These are phyloP conservation scores for Zostera marina DNA, from an alignment of 116 monocot species.

Conservation along the genomic window DNA sequence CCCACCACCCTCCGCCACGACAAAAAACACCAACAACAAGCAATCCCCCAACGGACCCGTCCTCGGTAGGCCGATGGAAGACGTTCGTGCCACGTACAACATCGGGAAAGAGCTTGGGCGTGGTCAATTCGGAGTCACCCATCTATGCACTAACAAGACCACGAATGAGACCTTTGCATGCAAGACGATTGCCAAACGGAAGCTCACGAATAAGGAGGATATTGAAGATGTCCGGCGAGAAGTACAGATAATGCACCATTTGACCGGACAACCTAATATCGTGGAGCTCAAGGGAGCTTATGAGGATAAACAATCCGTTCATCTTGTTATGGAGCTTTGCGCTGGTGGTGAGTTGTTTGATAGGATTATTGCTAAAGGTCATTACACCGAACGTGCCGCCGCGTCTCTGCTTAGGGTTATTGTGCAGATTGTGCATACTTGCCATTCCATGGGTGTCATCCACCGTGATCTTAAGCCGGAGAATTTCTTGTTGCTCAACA, in stretches of 20 bases:
- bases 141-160: slow-evolving; percentile 24
- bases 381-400: slow-evolving; percentile 36
- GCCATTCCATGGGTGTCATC: slow-evolving; percentile 41
- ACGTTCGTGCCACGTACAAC: slow-evolving; percentile 18
- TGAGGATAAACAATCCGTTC: slow-evolving; percentile 42
- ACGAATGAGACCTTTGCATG: slow-evolving; percentile 31
- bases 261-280: slow-evolving; percentile 30
- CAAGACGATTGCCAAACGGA: slow-evolving; percentile 47
- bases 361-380: slow-evolving; percentile 31
- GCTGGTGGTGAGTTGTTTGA: slow-evolving; percentile 44
- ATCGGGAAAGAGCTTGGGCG: slow-evolving; percentile 42
- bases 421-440: slow-evolving; percentile 36
- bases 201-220: slow-evolving; percentile 34
- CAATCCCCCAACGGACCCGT: slow-evolving; percentile 18
- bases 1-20: neutral
- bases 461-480: slow-evolving; percentile 47
- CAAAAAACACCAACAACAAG: neutral
- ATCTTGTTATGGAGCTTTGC: slow-evolving; percentile 40
- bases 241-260: slow-evolving; percentile 46
- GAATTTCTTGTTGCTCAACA: slow-evolving; percentile 32
- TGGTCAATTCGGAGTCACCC: slow-evolving; percentile 42
- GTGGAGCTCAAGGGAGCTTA: slow-evolving; percentile 39
- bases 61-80: slow-evolving; percentile 35
- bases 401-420: slow-evolving; percentile 29
- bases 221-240: slow-evolving; percentile 33